Conservation (phyloP, 2,329 filamentous ascomycete genomes). For the Botrytis elliptica region DNA sequence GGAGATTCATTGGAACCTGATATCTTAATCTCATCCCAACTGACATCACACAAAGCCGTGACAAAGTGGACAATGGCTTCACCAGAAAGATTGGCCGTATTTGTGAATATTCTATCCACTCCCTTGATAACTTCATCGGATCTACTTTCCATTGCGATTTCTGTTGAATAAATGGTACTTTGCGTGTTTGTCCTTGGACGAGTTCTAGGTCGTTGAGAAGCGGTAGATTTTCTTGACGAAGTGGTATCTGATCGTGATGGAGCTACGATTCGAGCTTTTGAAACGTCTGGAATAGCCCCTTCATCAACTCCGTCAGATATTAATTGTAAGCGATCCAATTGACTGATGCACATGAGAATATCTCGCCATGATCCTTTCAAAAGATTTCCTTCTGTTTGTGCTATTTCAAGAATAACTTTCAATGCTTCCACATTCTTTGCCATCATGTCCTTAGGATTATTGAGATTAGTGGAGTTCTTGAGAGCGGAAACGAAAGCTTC, state of each 20-base stretch:
- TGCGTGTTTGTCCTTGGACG: conserved; percentile 52
- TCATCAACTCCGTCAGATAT: conserved; percentile 95
- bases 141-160: conserved; percentile 87
- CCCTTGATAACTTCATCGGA: conserved; percentile 91
- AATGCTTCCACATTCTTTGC: conserved; percentile 95
- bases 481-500: conserved; percentile 93
- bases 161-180: conserved; percentile 56
- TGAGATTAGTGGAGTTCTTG: conserved; percentile 91
- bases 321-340: conserved; percentile 90
- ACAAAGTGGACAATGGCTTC: conserved; percentile 97
- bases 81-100: conserved; percentile 87
- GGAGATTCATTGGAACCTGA: conserved; percentile 95
- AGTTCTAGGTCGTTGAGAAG: conserved; percentile 50
- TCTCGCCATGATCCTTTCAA: conserved; percentile 93
- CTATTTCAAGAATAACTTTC: conserved; percentile 87
- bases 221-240: conserved; percentile 65
- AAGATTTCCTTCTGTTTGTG: conserved; percentile 87
- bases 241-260: conserved; percentile 50
- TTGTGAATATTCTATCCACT: conserved; percentile 95
- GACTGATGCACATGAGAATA: conserved; percentile 89
- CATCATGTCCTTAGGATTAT: conserved; percentile 92
- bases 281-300: conserved; percentile 86
- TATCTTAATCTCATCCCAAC: conserved; percentile 98
- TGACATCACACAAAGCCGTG: conserved; percentile 86
- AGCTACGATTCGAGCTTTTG: conserved; percentile 71